Conservation (phyloP, 169 alveolate genomes). For the Theileria sp. region DNA sequence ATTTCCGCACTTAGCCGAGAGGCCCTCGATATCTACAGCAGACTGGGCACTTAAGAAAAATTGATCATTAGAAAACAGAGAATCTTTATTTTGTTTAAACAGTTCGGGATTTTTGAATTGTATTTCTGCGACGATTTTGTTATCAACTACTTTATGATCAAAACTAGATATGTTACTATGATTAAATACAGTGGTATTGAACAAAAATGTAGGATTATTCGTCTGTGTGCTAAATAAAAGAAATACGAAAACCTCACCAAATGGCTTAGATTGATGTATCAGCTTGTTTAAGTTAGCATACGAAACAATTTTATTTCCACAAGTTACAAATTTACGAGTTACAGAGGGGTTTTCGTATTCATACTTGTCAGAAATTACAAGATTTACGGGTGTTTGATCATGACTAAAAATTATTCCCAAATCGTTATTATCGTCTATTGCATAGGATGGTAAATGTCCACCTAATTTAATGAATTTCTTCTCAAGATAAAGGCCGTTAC, state of each 20-base stretch:
- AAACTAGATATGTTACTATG: not conserved
- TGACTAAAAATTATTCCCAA: not conserved
- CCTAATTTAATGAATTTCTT: not conserved
- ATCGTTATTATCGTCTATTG: not conserved
- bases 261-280: not conserved
- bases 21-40: conserved; percentile 5
- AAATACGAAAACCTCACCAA: not conserved
- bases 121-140: not conserved
- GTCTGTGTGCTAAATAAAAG: not conserved
- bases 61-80: not conserved
- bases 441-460: not conserved
- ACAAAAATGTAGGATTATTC: not conserved
- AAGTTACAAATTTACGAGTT: not conserved
- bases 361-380: not conserved
- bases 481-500: no score
- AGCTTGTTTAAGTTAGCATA: not conserved
- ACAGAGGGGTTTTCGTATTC: not conserved
- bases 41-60: conserved; percentile 18
- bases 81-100: not conserved
- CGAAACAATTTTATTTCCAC: not conserved
- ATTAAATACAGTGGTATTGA: not conserved
- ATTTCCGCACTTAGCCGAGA: conserved; percentile 20
- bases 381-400: not conserved
- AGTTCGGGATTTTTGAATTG: not conserved
- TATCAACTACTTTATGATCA: conserved; percentile 7